Percentiles rank a stretch among this genome's conserved stretches.
phyloP scores from a whole-genome alignment of 2,329 filamentous ascomycete genomes.

The Aspergillus tubingensis region DNA sequence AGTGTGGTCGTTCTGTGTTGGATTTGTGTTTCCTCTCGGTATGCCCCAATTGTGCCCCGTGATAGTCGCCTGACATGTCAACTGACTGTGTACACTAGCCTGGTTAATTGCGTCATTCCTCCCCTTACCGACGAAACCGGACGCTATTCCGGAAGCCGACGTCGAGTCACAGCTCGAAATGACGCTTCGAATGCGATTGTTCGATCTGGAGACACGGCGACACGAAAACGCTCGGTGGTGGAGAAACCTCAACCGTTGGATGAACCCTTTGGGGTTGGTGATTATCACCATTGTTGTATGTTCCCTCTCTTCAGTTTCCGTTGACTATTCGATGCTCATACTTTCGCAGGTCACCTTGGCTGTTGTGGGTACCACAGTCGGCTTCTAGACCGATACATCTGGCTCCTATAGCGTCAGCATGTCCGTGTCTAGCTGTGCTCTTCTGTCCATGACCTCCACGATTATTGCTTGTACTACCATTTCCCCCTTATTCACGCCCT shows the following conservation, averaged over 20 bases:
- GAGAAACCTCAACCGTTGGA: conserved; percentile 63
- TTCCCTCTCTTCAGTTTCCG: conserved; percentile 11
- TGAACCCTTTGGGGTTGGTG: conserved; percentile 59
- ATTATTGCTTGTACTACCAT: neutral
- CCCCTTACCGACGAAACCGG: conserved; percentile 65
- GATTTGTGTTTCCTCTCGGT: conserved; percentile 77
- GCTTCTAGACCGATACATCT: conserved; percentile 26
- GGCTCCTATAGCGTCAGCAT: neutral
- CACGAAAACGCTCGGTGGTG: conserved; percentile 66
- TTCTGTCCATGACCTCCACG: neutral
- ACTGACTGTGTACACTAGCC: conserved; percentile 48
- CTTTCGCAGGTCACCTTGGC: conserved; percentile 30
- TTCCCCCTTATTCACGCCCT: neutral
- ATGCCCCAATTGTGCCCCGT: conserved; percentile 33
- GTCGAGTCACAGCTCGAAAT: conserved; percentile 42
- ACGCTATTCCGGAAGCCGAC: conserved; percentile 54
- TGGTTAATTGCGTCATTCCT: conserved; percentile 80
- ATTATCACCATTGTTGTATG: conserved; percentile 59
- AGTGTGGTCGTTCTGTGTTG: conserved; percentile 71
- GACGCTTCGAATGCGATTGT: conserved; percentile 48
- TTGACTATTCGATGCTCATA: conserved; percentile 11
- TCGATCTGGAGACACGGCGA: conserved; percentile 50
- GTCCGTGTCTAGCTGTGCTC: neutral
- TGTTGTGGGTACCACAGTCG: conserved; percentile 36
- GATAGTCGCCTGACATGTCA: neutral